phyloP scores from a whole-genome alignment of 257 asterid genomes.

The Nicotiana obtusifolia region DNA sequence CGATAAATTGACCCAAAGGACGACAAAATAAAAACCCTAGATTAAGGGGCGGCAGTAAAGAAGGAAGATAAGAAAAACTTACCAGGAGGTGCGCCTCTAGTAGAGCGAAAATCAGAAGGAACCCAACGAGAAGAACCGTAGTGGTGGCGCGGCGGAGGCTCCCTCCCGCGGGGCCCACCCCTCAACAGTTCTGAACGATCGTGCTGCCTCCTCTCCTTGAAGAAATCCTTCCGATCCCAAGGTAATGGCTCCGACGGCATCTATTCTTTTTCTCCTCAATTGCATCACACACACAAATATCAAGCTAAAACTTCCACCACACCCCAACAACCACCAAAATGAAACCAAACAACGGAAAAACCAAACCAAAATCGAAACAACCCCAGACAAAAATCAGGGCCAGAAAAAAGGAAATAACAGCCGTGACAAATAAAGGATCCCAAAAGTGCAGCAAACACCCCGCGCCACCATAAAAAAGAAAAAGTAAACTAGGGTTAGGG shows the following conservation, averaged over 20 bases:
- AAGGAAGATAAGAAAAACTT: slow-evolving; percentile 18
- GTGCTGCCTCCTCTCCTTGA: slow-evolving; percentile 66
- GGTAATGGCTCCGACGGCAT: slow-evolving; percentile 95
- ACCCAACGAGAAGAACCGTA: slow-evolving; percentile 49
- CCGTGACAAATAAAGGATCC: not conserved
- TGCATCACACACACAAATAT: slow-evolving; percentile 42
- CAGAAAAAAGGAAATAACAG: not conserved
- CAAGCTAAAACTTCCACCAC: slow-evolving; percentile 1
- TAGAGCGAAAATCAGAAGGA: slow-evolving; percentile 52
- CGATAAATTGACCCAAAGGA: not conserved
- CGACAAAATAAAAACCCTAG: slow-evolving; percentile 4
- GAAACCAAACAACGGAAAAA: not conserved
- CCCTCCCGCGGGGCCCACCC: slow-evolving; percentile 76
- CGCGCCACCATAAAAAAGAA: not conserved
- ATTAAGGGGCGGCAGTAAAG: not conserved
- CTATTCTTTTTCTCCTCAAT: slow-evolving; percentile 39
- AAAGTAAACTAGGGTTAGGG: slow-evolving; percentile 25
- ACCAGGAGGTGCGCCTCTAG: slow-evolving; percentile 62
- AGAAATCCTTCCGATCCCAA: slow-evolving; percentile 96
- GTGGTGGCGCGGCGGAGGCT: slow-evolving; percentile 41
- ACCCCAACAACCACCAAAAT: not conserved
- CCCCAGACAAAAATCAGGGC: not conserved
- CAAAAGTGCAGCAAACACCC: slow-evolving; percentile 1
- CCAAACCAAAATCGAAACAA: not conserved
- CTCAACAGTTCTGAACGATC: slow-evolving; percentile 61